Evolutionary conservation across 192 early-diverging fungal genomes (phyloP).

Genomic region (Coemansia erecta): DNA sequence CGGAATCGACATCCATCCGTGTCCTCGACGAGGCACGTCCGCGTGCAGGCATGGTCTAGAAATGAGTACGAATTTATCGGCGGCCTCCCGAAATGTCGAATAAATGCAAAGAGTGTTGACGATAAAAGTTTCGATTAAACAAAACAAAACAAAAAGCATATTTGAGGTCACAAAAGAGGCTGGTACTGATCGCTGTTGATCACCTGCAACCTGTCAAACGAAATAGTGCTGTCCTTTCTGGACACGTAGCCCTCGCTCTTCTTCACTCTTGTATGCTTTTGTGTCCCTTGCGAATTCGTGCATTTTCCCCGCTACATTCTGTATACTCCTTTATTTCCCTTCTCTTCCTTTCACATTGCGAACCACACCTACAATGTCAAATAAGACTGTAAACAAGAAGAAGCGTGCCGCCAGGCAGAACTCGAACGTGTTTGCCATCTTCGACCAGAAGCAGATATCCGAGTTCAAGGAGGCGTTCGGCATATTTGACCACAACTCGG

Average conservation of each 20-base stretch:
- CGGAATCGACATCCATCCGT: constrained; percentile 6
- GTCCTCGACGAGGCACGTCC: not conserved
- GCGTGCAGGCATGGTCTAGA: constrained; percentile 3
- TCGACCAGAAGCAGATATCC: constrained; percentile 92
- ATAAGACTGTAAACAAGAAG: constrained; percentile 63
- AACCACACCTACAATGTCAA: constrained; percentile 13
- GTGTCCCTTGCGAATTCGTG: not conserved
- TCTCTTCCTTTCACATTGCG: not conserved
- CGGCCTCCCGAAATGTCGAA: not conserved
- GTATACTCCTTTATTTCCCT: not conserved
- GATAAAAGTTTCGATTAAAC: not conserved
- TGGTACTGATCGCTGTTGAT: no score
- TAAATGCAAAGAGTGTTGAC: not conserved
- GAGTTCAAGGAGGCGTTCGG: constrained; percentile 97
- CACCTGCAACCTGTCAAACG: no score
- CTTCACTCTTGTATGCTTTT: not conserved
- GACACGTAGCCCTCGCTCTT: not conserved
- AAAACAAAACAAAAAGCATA: not conserved
- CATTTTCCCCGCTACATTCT: not conserved
- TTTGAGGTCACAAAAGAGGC: not conserved
- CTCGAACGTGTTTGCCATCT: constrained; percentile 97
- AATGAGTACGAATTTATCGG: no score
- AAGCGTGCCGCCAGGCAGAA: constrained; percentile 90
- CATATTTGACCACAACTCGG: constrained; percentile 90
- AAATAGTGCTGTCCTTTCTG: no score